Base-by-base conservation (phyloP, 371 early-diverging fungal species). In the Mucor racemosus region DNA sequence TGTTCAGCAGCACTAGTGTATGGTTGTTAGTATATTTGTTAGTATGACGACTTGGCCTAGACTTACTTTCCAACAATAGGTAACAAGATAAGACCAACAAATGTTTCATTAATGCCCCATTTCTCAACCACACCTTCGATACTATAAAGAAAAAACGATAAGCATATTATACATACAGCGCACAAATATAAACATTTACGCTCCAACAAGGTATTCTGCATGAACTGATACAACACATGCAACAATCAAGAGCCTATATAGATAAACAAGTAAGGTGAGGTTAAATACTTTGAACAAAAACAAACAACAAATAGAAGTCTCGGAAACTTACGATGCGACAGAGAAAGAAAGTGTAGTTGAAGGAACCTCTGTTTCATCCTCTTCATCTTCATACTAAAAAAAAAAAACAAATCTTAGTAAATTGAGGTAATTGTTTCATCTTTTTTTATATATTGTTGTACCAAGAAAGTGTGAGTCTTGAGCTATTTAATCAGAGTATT, bases 31-130 rank as follows among this genome's bases (percentile, higher is more conserved):
- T 50, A 26, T 21, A 50, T 11, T 19, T 3, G 21, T 3, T 19
- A n/a, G 19, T 19, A 48, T 11, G 15, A 10, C 7, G 15, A 10
- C 2, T 21, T 19, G 0, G 9, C 19, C 26, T 21, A 50, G 26
- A 50, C 77, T 77, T 72, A 79, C 80, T 80, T 80, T 50, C 95
- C 92, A 26, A 94, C 94, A 60, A 96, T 91, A 1, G 96, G 95
- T 15, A 97, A 71, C 19, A 97, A 72, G 65, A 97, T 90, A 44
- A 97, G 75, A 73, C 95, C 95, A 14, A 97, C 90, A 80, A 97
- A 97, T 1, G 91, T 88, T 19, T 90, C 78, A 57, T 81, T 86
- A 19, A 94, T 77, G 9, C 84, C 82, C 84, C 87, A 88, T 35
- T 72, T 68, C 14, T 84, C 74, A 7, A 90, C 84, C 14, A 92